Base-by-base conservation (phyloP, 1,284 basidiomycete species). In the Marasmius fiardii region DNA sequence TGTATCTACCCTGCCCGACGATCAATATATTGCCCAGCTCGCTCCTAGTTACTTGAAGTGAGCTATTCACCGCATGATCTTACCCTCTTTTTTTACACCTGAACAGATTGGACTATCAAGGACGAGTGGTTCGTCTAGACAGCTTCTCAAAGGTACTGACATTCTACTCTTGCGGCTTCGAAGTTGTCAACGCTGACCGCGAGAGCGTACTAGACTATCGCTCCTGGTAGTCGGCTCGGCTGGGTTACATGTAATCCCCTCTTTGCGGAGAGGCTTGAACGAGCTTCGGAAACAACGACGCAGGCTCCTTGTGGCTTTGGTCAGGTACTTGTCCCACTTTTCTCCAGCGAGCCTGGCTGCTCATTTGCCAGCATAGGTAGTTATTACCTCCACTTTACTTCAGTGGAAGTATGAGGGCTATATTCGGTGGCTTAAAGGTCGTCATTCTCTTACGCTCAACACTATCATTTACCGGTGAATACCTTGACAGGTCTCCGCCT, bases 41-140 rank as follows among this genome's bases (percentile, higher is more conserved):
- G 80, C 77, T 0, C 90, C 90, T 0, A 85, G 80, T 44, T 95
- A 84, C 71, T 72, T 93, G 47, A 80, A 75, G 74, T 85, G 71
- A 53, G 68, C 71, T 7, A 7, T 43, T n/a, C 12, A 26, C 23
- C 11, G 31, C 31, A 6, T 20, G 31, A 14, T 12, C 21, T 35
- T 31, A 52, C 35, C 24, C 41, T 5, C 16, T 52, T 49, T 7
- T 48, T 55, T 45, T 37, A 31, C 37, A 41, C 6, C 54, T 39
- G 34, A 31, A 21, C 54, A 82, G 80, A 56, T 67, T 88, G 60
- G 90, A 93, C 67, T 83, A 83, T 58, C 83, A 93, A 68, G 90
- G 90, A 2, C 82, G 90, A 20, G 90, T 93, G 31, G 80, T 93
- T 51, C 85, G 89, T 3, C 70, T 92, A 26, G 90, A 92, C 65